Base-by-base conservation (phyloP, 116 monocot genomes). In the Zostera marina region DNA sequence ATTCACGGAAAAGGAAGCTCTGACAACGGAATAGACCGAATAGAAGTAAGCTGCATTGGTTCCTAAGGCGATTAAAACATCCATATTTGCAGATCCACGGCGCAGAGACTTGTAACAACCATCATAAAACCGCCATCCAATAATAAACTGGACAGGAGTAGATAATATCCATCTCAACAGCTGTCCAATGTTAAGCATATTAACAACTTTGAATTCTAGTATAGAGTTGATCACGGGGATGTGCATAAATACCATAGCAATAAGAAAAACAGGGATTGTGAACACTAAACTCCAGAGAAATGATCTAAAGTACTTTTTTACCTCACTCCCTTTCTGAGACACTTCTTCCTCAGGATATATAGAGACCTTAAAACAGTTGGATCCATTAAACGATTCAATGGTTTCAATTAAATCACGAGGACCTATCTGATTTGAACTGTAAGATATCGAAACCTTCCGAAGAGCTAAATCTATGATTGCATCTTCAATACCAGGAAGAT, bases 211-310 rank as follows among this genome's bases (percentile, higher is more conserved):
- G 24, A 69, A 71, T 43, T 86, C 87, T 40, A 92, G 60, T 22
- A 55, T 56, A 32, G 69, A 17, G 25, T 80, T 80, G n/a, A 72
- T 71, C 22, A 68, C 69, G 8, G 87, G 92, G 20, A 92, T 83
- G 54, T 92, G 87, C 92, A 92, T 86, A 49, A 92, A 79, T 24
- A 92, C 76, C 92, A 92, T 87, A 11, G 91, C 81, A 44, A 72
- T 71, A 42, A 92, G 83, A 53, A 87, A 81, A 32, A 92, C 72
- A 16, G 92, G 87, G 3, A 84, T 61, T 5, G 87, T 92, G 67
- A 92, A 92, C 23, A 81, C 40, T 56, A 92, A 66, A 68, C 92
- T 92, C 87, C 87, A 86, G 51, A 83, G 74, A 42, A 92, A 86
- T 40, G 77, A 87, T 41, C 51, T 57, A 44, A 80, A 70, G 39